Base-by-base conservation (phyloP, 768 basidiomycete genomes). In the Boletus sp. region DNA sequence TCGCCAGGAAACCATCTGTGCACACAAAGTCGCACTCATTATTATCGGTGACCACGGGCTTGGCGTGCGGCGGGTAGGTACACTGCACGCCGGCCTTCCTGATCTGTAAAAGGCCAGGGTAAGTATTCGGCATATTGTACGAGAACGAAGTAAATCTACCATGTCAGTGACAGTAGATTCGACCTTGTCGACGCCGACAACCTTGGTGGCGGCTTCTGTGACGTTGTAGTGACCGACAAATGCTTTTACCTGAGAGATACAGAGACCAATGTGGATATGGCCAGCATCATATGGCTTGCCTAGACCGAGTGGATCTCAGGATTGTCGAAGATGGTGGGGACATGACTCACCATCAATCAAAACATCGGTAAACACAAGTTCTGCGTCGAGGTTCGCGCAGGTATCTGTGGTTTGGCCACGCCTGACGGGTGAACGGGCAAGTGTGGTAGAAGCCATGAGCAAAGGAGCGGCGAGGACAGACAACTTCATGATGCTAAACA, bases 1-100 rank as follows among this genome's bases (percentile, higher is more conserved):
- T 65, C 2, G 62, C 60, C 33, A 55, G 4, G 58, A 65, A 72
- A 3, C 70, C 69, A 34, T 70, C 62, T 4, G 13, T 52, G 50
- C 73, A 73, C 11, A 62, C 7, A 52, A 70, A 74, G 47, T 56
- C 58, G 34, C 74, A 76, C 17, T 55, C 64, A 17, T 62, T 55
- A 21, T 37, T 52, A 4, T 33, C 5, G 9, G 60, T 55, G 47
- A 62, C 66, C 4, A 58, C 33, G 11, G 67, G 57, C 7, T 29
- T 44, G 0, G 64, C 57, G 44, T 75, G 70, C n/a, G 50, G 51
- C 8, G 75, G 75, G 53, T 69, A 74, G 7, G 62, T 47, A 53
- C 75, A 75, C 35, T 65, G 37, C 29, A 59, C 37, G 37, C 63
- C 62, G 0, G 42, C 25, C 27, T 39, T 37, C 43, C 64, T 59